Base-by-base conservation (phyloP, 352 stramenopile genomes). In the Pythium dissimile region DNA sequence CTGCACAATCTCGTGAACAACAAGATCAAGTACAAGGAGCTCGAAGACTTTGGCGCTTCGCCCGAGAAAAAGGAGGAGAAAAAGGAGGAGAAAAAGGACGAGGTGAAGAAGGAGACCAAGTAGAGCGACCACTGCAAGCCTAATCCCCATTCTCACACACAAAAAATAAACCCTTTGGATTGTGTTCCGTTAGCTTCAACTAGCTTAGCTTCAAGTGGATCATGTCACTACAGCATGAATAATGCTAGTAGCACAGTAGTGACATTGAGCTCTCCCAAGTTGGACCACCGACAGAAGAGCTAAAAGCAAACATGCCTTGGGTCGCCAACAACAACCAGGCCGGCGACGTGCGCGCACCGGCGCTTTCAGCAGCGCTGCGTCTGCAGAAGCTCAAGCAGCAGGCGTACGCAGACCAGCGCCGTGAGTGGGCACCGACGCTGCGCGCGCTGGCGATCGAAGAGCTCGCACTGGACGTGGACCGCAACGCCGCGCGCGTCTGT, bases 1-100 rank as follows among this genome's bases (percentile, higher is more conserved):
- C 72, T 99, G 57, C 97, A 99, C 86, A 97, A 99, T 75, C 86
- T 99, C 42, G 95, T 99, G 63, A 97, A 97, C 75, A 99, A 99
- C 88, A 99, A 99, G 83, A 98, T 99, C 77, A 94, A 96, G 70
- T 98, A 98, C 85, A 86, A 86, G 60, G 84, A 95, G 71, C 75
- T 80, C 38, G 86, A 94, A 59, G 85, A 94, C 45, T 67, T 89
- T 56, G 67, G 71, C 30, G 85, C 80, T 47, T 66, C 58, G 38
- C 41, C 64, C 50, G 80, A 89, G 31, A 92, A 88, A 63, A 86
- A 89, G 55, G 77, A 88, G 12, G 67, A 82, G 34, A 77, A 84
- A 52, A 83, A 82, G 60, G 72, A 87, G 5, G 62, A 59, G 31
- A 58, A 64, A 45, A 49, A 64, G n/a, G 45, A 62, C 3, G 49